Percentiles rank a stretch among this genome's conserved stretches.
These are phyloP conservation scores for Podochytrium sp. DNA, from an alignment of 192 early-diverging fungal species.

Conservation along the genomic window DNA sequence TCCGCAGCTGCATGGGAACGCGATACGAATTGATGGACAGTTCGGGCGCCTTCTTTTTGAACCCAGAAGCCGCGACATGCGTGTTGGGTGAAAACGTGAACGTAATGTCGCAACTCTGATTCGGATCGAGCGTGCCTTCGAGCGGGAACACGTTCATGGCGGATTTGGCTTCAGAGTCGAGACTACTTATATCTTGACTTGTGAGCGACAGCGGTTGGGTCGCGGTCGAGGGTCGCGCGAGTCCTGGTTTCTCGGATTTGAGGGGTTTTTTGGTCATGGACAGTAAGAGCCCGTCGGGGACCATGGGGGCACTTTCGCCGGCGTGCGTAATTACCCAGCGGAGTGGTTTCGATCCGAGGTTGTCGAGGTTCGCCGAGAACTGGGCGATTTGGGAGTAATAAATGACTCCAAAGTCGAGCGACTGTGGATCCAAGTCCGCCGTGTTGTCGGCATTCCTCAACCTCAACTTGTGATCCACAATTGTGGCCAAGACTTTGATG, in stretches of 20 bases:
- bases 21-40: slow-evolving; percentile 12
- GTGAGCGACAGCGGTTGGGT: neutral
- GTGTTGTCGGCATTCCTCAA: slow-evolving; percentile 22
- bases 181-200: neutral
- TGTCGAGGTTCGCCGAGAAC: slow-evolving; percentile 42
- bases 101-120: slow-evolving; percentile 25
- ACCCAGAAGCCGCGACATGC: slow-evolving; percentile 21
- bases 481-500: slow-evolving; percentile 19
- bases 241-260: neutral
- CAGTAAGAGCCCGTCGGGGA: slow-evolving; percentile 19
- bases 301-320: slow-evolving; percentile 42
- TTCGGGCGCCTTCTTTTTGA: slow-evolving; percentile 28
- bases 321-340: slow-evolving; percentile 53
- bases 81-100: slow-evolving; percentile 45
- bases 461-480: slow-evolving; percentile 45
- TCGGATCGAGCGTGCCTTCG: slow-evolving; percentile 45
- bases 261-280: neutral
- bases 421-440: slow-evolving; percentile 28
- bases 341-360: slow-evolving; percentile 27
- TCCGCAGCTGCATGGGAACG: slow-evolving; percentile 50
- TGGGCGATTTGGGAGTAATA: slow-evolving; percentile 47
- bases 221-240: neutral
- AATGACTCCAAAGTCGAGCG: slow-evolving; percentile 46
- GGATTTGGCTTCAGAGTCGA: slow-evolving; percentile 30
- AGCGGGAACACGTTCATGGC: slow-evolving; percentile 45